Evolutionary conservation across 2,329 filamentous ascomycete genomes (phyloP).

Genomic region (Fusarium torreyae): DNA sequence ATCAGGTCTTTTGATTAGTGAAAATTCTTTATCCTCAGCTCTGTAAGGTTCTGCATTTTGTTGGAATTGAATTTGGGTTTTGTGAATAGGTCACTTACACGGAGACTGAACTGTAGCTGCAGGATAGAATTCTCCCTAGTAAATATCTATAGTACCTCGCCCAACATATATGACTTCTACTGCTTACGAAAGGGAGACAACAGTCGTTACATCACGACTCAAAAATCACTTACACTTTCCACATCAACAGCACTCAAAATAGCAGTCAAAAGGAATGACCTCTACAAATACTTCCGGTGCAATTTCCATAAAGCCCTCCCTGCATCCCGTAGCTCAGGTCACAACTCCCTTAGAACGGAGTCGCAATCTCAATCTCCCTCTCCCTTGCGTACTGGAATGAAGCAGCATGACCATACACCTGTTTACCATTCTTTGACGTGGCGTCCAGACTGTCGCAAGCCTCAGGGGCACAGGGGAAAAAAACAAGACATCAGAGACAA

Average conservation of each 20-base stretch:
- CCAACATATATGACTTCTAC: too few relatives aligned
- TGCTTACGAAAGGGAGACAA: neutral
- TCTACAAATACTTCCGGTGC: neutral
- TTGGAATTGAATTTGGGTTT: neutral
- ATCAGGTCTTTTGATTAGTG: neutral
- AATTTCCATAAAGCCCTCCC: constrained; percentile 14
- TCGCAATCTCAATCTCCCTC: constrained; percentile 27
- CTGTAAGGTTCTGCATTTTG: neutral
- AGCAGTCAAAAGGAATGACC: neutral
- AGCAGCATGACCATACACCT: constrained; percentile 21
- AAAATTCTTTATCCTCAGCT: neutral
- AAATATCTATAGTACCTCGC: too few relatives aligned
- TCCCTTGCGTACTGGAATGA: constrained; percentile 43
- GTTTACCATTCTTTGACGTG: constrained; percentile 38
- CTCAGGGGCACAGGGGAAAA: constrained; percentile 16
- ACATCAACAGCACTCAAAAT: constrained; percentile 9
- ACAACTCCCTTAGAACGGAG: constrained; percentile 36
- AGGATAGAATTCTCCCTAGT: too few relatives aligned
- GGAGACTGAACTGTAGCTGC: too few relatives aligned
- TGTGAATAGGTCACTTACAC: too few relatives aligned
- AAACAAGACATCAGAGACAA: constrained; percentile 17
- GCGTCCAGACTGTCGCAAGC: constrained; percentile 31
- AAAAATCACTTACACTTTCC: constrained; percentile 24
- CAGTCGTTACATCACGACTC: constrained; percentile 4
- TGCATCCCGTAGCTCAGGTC: constrained; percentile 12